Evolutionary conservation across 768 basidiomycete species (phyloP).

Genomic region (Russula foetens): DNA sequence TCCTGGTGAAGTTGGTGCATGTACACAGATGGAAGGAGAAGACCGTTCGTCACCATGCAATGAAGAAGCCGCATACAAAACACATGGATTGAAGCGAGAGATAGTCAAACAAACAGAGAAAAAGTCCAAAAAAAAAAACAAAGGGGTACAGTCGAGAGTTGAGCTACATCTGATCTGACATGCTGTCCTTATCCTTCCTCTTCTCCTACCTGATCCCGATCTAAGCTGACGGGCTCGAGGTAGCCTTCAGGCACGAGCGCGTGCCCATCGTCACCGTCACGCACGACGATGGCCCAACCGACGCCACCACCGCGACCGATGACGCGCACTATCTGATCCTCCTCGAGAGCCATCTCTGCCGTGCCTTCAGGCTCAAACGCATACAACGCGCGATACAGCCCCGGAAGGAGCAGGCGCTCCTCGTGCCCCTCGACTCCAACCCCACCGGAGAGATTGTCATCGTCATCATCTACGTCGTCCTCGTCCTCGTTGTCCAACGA

Average conservation of each 20-base stretch:
- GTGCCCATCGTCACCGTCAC: conserved; percentile 37
- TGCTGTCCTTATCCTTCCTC: conserved; percentile 10
- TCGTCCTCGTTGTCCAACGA: conserved; percentile 22
- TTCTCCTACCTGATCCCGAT: conserved; percentile 15
- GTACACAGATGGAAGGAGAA: no score
- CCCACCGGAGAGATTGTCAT: not conserved
- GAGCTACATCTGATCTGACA: not conserved
- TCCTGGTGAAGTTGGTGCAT: no score
- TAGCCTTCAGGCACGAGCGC: conserved; percentile 78
- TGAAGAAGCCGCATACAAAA: not conserved
- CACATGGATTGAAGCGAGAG: not conserved
- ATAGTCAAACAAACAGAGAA: not conserved
- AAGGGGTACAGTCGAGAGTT: not conserved
- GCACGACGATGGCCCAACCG: conserved; percentile 71
- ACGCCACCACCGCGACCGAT: conserved; percentile 70
- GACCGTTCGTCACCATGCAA: not conserved
- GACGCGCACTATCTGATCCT: conserved; percentile 69
- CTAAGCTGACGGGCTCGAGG: conserved; percentile 47
- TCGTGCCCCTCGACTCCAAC: conserved; percentile 23
- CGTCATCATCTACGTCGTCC: conserved; percentile 25
- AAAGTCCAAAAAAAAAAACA: not conserved
- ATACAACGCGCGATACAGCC: conserved; percentile 70
- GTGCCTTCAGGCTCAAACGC: conserved; percentile 73
- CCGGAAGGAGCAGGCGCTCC: conserved; percentile 44
- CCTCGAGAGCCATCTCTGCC: conserved; percentile 73